Conservation (phyloP, 2,329 filamentous ascomycete genomes). For the Fulvia fulva region DNA sequence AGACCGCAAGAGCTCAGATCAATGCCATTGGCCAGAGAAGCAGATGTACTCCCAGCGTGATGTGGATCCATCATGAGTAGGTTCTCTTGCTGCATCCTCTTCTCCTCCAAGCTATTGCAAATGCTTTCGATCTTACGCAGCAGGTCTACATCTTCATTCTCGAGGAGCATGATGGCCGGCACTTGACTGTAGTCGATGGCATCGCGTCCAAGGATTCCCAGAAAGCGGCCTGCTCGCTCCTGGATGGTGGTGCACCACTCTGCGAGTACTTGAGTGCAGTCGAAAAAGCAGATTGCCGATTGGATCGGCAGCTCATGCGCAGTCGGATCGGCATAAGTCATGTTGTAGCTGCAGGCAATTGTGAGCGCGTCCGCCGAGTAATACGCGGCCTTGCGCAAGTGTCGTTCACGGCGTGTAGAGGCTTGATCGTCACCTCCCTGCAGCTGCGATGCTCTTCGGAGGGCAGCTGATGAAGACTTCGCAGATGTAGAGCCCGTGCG, state of each 20-base stretch:
- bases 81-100: slow-evolving; percentile 57
- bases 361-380: slow-evolving; percentile 88
- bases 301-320: slow-evolving; percentile 84
- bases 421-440: slow-evolving; percentile 17
- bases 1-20: slow-evolving; percentile 63
- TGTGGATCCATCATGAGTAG: slow-evolving; percentile 50
- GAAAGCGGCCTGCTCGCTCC: slow-evolving; percentile 83
- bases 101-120: slow-evolving; percentile 69
- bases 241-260: slow-evolving; percentile 94
- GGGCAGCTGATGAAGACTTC: slow-evolving; percentile 9
- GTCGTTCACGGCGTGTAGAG: slow-evolving; percentile 73
- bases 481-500: slow-evolving; percentile 4
- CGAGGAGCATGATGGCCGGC: slow-evolving; percentile 82
- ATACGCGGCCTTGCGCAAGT: slow-evolving; percentile 89
- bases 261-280: slow-evolving; percentile 88
- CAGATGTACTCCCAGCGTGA: slow-evolving; percentile 33
- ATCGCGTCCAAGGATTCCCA: slow-evolving; percentile 82
- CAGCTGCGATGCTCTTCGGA: slow-evolving; percentile 25
- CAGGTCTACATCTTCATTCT: slow-evolving; percentile 86
- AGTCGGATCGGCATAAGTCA: slow-evolving; percentile 78
- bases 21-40: slow-evolving; percentile 36
- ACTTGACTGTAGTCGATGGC: slow-evolving; percentile 74
- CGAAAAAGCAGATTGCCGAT: slow-evolving; percentile 86
- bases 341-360: slow-evolving; percentile 80
- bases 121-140: slow-evolving; percentile 79